Conservation (phyloP, 2,329 filamentous ascomycete genomes). For the Pyrenophora teres region DNA sequence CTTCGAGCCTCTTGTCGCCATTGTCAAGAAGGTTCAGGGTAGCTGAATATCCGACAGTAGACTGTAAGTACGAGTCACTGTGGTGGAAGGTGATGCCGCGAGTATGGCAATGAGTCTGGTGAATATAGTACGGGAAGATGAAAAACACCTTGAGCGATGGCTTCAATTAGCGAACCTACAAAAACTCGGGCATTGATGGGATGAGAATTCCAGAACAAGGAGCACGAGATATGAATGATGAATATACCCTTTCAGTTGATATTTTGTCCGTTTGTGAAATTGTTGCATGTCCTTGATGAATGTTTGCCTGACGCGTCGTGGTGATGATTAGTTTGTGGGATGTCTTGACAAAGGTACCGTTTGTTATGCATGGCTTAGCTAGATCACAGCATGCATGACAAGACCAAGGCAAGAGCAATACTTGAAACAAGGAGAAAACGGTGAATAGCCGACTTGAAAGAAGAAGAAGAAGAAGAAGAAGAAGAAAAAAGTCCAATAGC, state of each 20-base stretch:
- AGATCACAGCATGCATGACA: no score
- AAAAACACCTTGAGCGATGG: conserved; percentile 14
- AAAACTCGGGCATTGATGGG: conserved; percentile 12
- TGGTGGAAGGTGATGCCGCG: background rate
- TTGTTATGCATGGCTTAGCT: no score
- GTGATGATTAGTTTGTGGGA: no score
- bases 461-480: no score
- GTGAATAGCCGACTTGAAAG: no score
- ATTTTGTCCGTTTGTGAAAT: no score
- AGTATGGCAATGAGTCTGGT: conserved; percentile 6
- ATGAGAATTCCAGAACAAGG: conserved; percentile 17
- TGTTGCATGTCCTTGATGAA: no score
- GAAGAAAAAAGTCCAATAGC: no score
- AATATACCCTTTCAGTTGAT: conserved; percentile 12
- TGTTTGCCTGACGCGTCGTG: no score
- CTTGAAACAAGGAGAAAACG: no score
- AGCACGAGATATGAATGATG: conserved; percentile 26
- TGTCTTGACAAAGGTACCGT: no score
- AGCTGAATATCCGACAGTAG: conserved; percentile 23
- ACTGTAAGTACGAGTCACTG: conserved; percentile 14
- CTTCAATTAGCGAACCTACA: conserved; percentile 3
- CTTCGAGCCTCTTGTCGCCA: conserved; percentile 72
- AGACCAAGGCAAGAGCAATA: no score
- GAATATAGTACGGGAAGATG: conserved; percentile 6
- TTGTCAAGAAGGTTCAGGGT: conserved; percentile 80